These are phyloP conservation scores for Penicillium lividum DNA, from an alignment of 495 filamentous ascomycete species.

Conservation along the genomic window DNA sequence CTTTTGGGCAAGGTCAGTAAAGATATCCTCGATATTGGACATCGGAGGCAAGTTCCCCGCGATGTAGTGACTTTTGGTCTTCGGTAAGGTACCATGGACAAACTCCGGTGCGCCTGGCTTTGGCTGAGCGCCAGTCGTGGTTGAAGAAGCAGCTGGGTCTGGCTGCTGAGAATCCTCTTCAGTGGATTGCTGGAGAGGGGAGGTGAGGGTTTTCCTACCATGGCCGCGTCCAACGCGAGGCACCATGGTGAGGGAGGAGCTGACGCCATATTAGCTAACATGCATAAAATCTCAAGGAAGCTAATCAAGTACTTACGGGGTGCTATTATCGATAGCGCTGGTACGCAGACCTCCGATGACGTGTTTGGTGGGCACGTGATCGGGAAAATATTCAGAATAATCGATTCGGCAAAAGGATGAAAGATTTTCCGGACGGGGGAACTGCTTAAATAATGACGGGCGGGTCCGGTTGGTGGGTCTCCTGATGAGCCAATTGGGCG, in stretches of 20 bases:
- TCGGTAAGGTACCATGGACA: not conserved
- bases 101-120: not conserved
- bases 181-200: not conserved
- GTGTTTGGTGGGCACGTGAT: no score
- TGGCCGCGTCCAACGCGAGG: not conserved
- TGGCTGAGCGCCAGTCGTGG: not conserved
- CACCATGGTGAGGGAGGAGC: not conserved
- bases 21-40: slow-evolving; percentile 50
- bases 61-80: not conserved
- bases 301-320: not conserved
- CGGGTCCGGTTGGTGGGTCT: no score
- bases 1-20: slow-evolving; percentile 42
- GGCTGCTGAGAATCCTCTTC: not conserved
- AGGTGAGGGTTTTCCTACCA: not conserved
- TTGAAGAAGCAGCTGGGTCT: not conserved
- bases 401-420: no score
- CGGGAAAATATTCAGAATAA: no score
- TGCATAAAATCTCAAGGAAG: not conserved
- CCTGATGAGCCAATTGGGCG: no score
- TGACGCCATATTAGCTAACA: not conserved
- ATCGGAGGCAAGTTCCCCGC: slow-evolving; percentile 43
- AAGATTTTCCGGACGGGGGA: no score
- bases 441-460: no score
- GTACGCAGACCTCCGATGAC: no score
- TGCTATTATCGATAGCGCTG: not conserved